Evolutionary conservation across 352 stramenopile species (phyloP).

Genomic region (Thalassiosira ordinaria): DNA sequence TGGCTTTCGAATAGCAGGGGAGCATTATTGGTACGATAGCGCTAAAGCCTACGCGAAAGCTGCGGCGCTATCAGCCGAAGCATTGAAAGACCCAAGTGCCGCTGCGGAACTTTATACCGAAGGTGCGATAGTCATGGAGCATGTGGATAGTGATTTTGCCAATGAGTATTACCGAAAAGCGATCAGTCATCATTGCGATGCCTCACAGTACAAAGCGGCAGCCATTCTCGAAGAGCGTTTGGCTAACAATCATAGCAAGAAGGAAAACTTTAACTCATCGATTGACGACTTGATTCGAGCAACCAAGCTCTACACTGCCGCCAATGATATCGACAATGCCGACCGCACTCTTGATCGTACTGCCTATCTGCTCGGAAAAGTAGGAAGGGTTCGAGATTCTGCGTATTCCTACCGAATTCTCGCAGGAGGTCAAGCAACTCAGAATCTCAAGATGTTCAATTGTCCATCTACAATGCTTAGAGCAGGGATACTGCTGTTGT

Average conservation of each 20-base stretch:
- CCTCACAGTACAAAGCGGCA: constrained; percentile 30
- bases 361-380: constrained; percentile 45
- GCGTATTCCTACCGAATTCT: constrained; percentile 33
- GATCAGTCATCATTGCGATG: constrained; percentile 35
- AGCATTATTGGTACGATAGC: constrained; percentile 42
- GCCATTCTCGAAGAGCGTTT: constrained; percentile 49
- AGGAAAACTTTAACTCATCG: constrained; percentile 24
- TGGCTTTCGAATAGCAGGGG: constrained; percentile 37
- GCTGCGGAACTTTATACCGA: constrained; percentile 35
- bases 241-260: constrained; percentile 31
- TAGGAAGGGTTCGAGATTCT: constrained; percentile 27
- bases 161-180: constrained; percentile 47
- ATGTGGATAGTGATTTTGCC: constrained; percentile 44
- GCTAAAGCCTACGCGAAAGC: constrained; percentile 30
- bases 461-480: constrained; percentile 18
- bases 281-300: constrained; percentile 45
- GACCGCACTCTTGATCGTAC: constrained; percentile 23
- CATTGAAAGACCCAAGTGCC: constrained; percentile 11
- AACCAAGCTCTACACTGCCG: constrained; percentile 41
- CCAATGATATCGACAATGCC: constrained; percentile 15
- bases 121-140: constrained; percentile 39
- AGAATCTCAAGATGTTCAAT: constrained; percentile 46
- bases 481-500: constrained; percentile 31
- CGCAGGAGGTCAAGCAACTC: constrained; percentile 31
- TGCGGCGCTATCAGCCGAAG: constrained; percentile 29